Evolutionary conservation across 2,329 filamentous ascomycete species (phyloP).

Genomic region (Aschersonia sp.): DNA sequence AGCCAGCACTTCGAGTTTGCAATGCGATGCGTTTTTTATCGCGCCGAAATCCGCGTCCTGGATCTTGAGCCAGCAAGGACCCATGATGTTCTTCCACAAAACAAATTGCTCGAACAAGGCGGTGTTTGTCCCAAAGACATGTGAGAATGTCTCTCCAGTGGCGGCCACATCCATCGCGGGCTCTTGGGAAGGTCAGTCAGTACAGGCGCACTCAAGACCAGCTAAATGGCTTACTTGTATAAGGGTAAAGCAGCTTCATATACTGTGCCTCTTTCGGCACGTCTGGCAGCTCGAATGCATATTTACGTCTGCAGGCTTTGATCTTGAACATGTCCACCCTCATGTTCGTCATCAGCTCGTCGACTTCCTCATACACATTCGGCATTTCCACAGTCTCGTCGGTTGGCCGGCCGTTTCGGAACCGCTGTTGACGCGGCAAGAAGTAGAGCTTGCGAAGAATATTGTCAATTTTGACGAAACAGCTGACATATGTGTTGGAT

Average conservation of each 20-base stretch:
- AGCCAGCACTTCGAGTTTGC: slow-evolving; percentile 82
- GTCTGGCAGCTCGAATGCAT: slow-evolving; percentile 81
- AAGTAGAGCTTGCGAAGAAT: slow-evolving; percentile 88
- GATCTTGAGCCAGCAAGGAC: slow-evolving; percentile 92
- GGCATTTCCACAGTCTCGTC: slow-evolving; percentile 70
- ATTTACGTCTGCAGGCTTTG: slow-evolving; percentile 79
- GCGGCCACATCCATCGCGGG: slow-evolving; percentile 54
- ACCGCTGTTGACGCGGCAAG: slow-evolving; percentile 55
- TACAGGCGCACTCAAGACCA: slow-evolving; percentile 6
- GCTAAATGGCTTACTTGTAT: slow-evolving; percentile 44
- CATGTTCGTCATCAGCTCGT: slow-evolving; percentile 73
- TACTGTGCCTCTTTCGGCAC: slow-evolving; percentile 86
- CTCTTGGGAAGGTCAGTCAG: slow-evolving; percentile 24
- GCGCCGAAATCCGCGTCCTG: slow-evolving; percentile 69
- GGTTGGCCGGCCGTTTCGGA: slow-evolving; percentile 48
- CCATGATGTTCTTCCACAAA: slow-evolving; percentile 98
- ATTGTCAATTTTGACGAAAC: slow-evolving; percentile 92
- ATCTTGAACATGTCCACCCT: slow-evolving; percentile 85
- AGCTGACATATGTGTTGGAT: slow-evolving; percentile 66
- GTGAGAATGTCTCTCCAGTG: slow-evolving; percentile 79
- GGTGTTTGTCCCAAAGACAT: slow-evolving; percentile 87
- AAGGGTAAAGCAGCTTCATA: slow-evolving; percentile 90
- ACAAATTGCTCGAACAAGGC: slow-evolving; percentile 96
- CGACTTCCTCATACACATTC: slow-evolving; percentile 83
- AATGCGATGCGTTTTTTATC: slow-evolving; percentile 88